These are phyloP conservation scores for Abrus precatorius DNA, from an alignment of 306 rosid genomes.

Conservation along the genomic window DNA sequence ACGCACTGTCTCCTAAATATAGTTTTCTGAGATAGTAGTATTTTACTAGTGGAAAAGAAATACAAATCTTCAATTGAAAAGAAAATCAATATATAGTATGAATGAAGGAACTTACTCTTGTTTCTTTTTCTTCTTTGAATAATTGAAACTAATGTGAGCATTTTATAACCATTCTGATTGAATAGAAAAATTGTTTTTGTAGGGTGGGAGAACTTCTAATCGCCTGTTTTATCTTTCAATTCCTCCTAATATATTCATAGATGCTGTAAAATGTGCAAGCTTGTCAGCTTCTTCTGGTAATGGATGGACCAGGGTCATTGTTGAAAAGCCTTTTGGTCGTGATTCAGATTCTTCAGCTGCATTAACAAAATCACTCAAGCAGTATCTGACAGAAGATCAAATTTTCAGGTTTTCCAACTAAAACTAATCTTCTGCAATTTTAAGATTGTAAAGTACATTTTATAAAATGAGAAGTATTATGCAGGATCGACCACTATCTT, in stretches of 20 bases:
- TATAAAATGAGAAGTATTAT: conserved; percentile 28
- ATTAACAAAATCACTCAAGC: conserved; percentile 82
- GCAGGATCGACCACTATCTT: conserved; percentile 92
- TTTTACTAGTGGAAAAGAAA: conserved; percentile 19
- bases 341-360: conserved; percentile 96
- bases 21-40: neutral
- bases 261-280: conserved; percentile 90
- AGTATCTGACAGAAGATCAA: conserved; percentile 86
- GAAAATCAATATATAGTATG: neutral
- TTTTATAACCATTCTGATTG: conserved; percentile 42
- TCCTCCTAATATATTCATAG: conserved; percentile 88
- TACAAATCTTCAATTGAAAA: neutral
- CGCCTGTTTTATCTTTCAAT: conserved; percentile 92
- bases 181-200: conserved; percentile 51
- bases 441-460: conserved; percentile 29
- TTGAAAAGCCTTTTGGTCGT: conserved; percentile 95
- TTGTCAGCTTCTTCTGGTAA: conserved; percentile 75
- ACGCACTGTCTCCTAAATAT: neutral
- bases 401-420: conserved; percentile 73
- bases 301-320: conserved; percentile 98
- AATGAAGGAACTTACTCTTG: conserved; percentile 10
- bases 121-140: neutral
- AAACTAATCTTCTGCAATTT: conserved; percentile 35
- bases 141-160: conserved; percentile 1
- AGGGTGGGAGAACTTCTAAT: conserved; percentile 82